phyloP scores from a whole-genome alignment of 306 rosid genomes.

The Cucurbita ficifolia region DNA sequence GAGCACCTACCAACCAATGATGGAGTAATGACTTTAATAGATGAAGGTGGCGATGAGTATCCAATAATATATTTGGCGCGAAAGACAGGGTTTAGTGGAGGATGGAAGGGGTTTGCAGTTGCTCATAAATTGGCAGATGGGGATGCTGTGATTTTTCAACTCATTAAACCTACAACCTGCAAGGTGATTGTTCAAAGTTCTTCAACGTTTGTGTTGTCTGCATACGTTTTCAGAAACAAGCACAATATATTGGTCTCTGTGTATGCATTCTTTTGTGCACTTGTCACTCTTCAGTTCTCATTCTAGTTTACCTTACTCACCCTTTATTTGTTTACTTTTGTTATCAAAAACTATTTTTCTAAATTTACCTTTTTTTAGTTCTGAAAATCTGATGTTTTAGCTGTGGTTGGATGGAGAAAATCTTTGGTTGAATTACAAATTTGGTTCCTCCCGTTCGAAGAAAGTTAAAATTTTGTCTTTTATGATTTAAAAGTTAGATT shows the following conservation, averaged over 20 bases:
- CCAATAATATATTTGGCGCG: constrained; percentile 35
- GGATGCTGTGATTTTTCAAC: constrained; percentile 60
- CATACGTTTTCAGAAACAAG: not conserved
- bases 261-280: not conserved
- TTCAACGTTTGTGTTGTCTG: not conserved
- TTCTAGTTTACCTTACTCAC: not conserved
- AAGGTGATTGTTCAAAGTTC: constrained; percentile 40
- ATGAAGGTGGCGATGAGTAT: constrained; percentile 46
- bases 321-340: not conserved
- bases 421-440: not conserved
- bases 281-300: not conserved
- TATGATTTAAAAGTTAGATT: no score
- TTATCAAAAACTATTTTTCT: not conserved
- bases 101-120: constrained; percentile 70
- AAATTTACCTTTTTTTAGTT: not conserved
- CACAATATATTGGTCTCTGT: not conserved
- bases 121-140: constrained; percentile 69
- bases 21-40: constrained; percentile 31
- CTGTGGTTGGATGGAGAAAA: not conserved
- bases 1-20: constrained; percentile 34
- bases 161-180: constrained; percentile 36
- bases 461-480: no score
- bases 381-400: not conserved
- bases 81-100: constrained; percentile 58
- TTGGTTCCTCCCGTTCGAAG: no score